Conservation (phyloP, 495 filamentous ascomycete species). For the Darksidea phi region DNA sequence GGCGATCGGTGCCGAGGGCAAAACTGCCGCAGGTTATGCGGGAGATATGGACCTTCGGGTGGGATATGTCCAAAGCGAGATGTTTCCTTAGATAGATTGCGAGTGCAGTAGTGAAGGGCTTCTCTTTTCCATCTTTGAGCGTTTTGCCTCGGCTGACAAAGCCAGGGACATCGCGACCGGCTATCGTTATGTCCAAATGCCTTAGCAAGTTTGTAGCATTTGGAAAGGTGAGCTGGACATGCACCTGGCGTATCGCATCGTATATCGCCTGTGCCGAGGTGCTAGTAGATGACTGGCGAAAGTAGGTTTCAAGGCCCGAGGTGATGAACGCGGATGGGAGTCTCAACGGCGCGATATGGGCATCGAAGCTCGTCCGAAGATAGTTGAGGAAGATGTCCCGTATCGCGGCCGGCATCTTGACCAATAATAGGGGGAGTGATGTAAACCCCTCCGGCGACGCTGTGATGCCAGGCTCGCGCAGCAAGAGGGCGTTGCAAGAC, state of each 20-base stretch:
- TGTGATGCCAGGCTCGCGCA: constrained; percentile 33
- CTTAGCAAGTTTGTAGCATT: constrained; percentile 30
- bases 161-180: constrained; percentile 31
- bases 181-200: constrained; percentile 39
- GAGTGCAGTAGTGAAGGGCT: constrained; percentile 39
- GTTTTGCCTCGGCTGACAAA: constrained; percentile 34
- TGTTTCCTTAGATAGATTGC: constrained; percentile 36
- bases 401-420: constrained; percentile 41
- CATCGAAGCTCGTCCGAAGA: constrained; percentile 40
- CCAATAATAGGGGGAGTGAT: constrained; percentile 39
- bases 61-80: constrained; percentile 36
- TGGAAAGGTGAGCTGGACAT: constrained; percentile 40
- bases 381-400: constrained; percentile 42
- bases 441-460: constrained; percentile 34
- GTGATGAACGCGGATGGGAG: constrained; percentile 37
- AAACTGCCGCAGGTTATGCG: constrained; percentile 37
- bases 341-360: constrained; percentile 32
- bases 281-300: constrained; percentile 16
- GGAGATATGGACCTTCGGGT: constrained; percentile 34
- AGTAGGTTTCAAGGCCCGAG: constrained; percentile 34
- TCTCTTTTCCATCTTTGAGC: constrained; percentile 11
- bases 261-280: constrained; percentile 26
- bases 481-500: constrained; percentile 38
- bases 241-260: constrained; percentile 32
- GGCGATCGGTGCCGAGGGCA: constrained; percentile 32